Evolutionary conservation across 2,329 filamentous ascomycete genomes (phyloP), one percentile per base, ranked within the genome.

Genomic region (Rhynchosporium graminicola): DNA sequence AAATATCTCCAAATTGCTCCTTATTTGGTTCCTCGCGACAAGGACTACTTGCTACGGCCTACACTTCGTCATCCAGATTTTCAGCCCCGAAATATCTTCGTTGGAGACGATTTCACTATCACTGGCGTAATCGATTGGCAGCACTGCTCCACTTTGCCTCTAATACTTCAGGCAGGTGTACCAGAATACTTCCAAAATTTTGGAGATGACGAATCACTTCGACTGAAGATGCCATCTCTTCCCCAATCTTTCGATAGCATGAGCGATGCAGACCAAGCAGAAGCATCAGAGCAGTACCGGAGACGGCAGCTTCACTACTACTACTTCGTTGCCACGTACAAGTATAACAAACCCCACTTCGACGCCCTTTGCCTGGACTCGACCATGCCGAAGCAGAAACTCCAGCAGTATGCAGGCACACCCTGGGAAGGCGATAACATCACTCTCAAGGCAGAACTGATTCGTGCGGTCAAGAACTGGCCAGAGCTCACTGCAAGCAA

Each of bases 91-190:
- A 75, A 75, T 57, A 70, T 74, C 10, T 72, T 75, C 33, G 65
- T 74, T 1, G 67, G 65, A 28, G 59, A 74, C 5, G 61, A 72
- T 36, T 68, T 71, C 54, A 71, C 74, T 7, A 74, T 79, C 28
- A 69, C 68, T 33, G 63, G 74, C 36, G 63, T 79, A 1, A 77
- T 79, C 42, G 77, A 80, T 63, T 79, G 76, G 77, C 76, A 79
- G 66, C 71, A 78, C 65, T 69, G 68, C 45, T 50, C 70, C 2
- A 67, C 73, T 31, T 72, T 77, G n/a, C 77, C 76, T 3, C 73
- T 74, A 9, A 74, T 76, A 55, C 69, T 77, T 5, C 68, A 71
- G 12, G 70, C 74, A 42, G 74, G 75, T 2, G 76, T 80, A 52
- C 77, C 77, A 29, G 68, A 69, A 6, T 65, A 66, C 33, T 76